Conservation (phyloP, 2,329 filamentous ascomycete genomes). For the Tolypocladium sp. region DNA sequence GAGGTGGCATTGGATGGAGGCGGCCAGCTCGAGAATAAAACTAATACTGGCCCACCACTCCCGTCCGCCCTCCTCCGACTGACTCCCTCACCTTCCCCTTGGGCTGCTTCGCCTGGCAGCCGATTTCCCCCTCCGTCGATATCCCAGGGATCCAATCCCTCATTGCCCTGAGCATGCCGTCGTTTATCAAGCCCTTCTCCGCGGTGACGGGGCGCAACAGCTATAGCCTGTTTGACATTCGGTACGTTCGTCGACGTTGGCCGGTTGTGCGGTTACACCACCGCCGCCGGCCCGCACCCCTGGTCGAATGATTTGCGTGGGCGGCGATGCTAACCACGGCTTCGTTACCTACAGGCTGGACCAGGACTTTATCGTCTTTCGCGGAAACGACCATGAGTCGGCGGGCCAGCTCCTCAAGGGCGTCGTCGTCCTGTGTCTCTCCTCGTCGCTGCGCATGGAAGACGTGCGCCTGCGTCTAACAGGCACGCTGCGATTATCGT, state of each 20-base stretch:
- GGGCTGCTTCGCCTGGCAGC: not conserved
- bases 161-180: constrained; percentile 33
- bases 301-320: not conserved
- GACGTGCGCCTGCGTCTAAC: constrained; percentile 64
- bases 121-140: too few relatives aligned
- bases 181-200: constrained; percentile 43
- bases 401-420: constrained; percentile 68
- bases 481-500: constrained; percentile 58
- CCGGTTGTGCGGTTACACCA: not conserved
- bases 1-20: not conserved
- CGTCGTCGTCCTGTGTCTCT: constrained; percentile 63
- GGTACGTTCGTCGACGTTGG: constrained; percentile 27
- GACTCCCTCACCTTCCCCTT: not conserved
- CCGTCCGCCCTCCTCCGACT: not conserved
- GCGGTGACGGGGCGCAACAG: constrained; percentile 40
- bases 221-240: constrained; percentile 48
- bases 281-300: not conserved
- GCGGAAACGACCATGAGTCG: constrained; percentile 66
- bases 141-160: not conserved
- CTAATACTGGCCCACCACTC: not conserved
- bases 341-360: constrained; percentile 47
- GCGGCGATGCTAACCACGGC: not conserved
- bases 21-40: not conserved
- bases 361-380: constrained; percentile 70
- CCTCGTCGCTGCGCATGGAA: constrained; percentile 59